Evolutionary conservation across 2,329 filamentous ascomycete genomes (phyloP), one percentile per base, ranked within the genome.

Genomic region (Bipolaris gigantea): DNA sequence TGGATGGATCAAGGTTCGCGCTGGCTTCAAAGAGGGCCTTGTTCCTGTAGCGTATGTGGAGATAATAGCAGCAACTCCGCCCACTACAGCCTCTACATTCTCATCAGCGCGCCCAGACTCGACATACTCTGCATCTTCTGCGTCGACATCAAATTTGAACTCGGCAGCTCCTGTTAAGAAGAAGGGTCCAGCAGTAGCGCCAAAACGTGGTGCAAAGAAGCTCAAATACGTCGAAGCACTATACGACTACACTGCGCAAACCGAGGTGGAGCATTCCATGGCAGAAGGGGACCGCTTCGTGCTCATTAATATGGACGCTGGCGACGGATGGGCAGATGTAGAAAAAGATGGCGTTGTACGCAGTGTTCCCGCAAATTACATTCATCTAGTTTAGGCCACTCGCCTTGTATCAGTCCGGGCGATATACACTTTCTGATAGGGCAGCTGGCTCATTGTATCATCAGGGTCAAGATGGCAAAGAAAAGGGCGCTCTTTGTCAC

Each of bases 321-420:
- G 94, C 1, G 94, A 97, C 77, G 94, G 94, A 0, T 99, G 94
- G 94, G 90, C 88, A 25, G 94, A 97, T 77, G 94, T 99, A 16
- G 94, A 97, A 78, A 92, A 90, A 75, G 92, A 90, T 16, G 92
- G 92, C 1, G 80, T 86, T 36, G 90, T 87, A 44, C 92, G 87
- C 70, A 96, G 92, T 73, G 94, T 99, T 49, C 94, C 94, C 41
- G 92, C 92, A 34, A 96, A 91, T 74, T 99, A 97, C 78, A 84
- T 97, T 55, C 89, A 92, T 75, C 84, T 88, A 67, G 85, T 90
- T 46, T 89, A 64, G 63, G 53, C 39, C 27, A 61, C 63, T 46
- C 63, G 57, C 43, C 42, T 61, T 55, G 50, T 53, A 32, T 54
- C 54, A 23, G 55, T 60, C 36, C 50, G 53, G 25, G 53, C 60